Base-by-base conservation (phyloP, 345 rosid species). In the Salix exigua region DNA sequence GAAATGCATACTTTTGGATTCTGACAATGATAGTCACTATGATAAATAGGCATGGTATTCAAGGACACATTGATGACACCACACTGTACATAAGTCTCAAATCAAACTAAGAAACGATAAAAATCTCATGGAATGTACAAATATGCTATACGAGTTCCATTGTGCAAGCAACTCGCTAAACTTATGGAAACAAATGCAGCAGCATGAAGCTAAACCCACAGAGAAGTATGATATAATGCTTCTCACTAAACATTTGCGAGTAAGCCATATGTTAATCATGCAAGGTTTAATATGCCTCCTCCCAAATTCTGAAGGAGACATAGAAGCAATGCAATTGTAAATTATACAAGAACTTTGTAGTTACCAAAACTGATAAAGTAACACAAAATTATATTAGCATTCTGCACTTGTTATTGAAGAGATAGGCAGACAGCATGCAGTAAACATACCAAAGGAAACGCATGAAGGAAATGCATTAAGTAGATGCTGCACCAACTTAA, bases 391-490 rank as follows among this genome's bases (percentile, higher is more conserved):
- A 44, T 46, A 26, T 16, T 61, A 62, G 48, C 46, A n/a, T 53
- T 13, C 14, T 2, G 16, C 30, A 72, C 18, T 40, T 2, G 19
- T n/a, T 44, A 21, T 31, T 9, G 12, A 31, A 30, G 10, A 69
- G 18, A 21, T 17, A 40, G 14, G 55, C 33, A 13, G 10, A 6
- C 53, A 50, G 10, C 42, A 12, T 60, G 18, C 38, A 30, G 23
- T 28, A 78, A n/a, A 82, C 83, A 78, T 84, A 96, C 99, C 98
- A n/a, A 96, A 84, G 33, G 97, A 96, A 77, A 94, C 91, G 83
- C 97, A 93, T 75, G 85, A 87, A 17, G 97, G 94, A 73, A 96
- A 96, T 6, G 91, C 85, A 71, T 79, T 53, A 72, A 96, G 90
- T 72, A 92, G 83, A 84, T 90, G 95, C 80, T 79, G 93, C 84